Percentiles rank a stretch among this genome's conserved stretches.
These are phyloP conservation scores for Dendryphion nanum DNA, from an alignment of 2,329 filamentous ascomycete species.

Conservation along the genomic window DNA sequence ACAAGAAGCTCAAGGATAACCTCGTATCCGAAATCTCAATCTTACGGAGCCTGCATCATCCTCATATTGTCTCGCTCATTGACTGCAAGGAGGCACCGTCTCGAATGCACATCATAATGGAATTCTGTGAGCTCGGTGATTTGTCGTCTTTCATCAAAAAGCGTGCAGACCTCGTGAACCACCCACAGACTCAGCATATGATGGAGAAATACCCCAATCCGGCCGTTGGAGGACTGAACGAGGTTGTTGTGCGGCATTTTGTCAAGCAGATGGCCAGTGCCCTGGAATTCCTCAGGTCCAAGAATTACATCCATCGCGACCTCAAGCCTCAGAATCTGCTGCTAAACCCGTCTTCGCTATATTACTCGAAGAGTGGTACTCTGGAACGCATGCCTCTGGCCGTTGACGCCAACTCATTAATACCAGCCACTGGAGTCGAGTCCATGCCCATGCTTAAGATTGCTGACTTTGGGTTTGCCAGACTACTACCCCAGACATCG, in stretches of 20 bases:
- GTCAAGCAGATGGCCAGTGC: constrained; percentile 92
- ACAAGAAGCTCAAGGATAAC: constrained; percentile 95
- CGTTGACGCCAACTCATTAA: constrained; percentile 75
- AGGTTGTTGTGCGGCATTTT: constrained; percentile 95
- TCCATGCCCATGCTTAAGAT: constrained; percentile 96
- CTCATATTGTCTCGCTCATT: constrained; percentile 94
- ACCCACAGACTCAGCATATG: constrained; percentile 84
- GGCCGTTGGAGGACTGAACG: constrained; percentile 80
- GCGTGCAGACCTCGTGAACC: constrained; percentile 73
- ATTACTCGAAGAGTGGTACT: constrained; percentile 55
- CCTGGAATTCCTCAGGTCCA: constrained; percentile 78
- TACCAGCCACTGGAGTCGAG: constrained; percentile 74
- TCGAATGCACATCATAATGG: constrained; percentile 97
- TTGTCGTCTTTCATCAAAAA: constrained; percentile 96
- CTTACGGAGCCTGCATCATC: constrained; percentile 87
- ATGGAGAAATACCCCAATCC: constrained; percentile 89
- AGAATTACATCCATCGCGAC: constrained; percentile 91
- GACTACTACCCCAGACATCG: constrained; percentile 84
- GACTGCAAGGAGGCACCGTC: constrained; percentile 84
- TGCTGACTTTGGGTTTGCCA: constrained; percentile 97
- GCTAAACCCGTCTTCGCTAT: constrained; percentile 74
- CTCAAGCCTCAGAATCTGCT: constrained; percentile 97
- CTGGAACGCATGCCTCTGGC: constrained; percentile 67
- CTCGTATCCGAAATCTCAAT: constrained; percentile 95
- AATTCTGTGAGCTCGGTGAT: constrained; percentile 95